Base-by-base conservation (phyloP, 225 moss, liverwort and hornwort genomes). In the Neckera pumila region DNA sequence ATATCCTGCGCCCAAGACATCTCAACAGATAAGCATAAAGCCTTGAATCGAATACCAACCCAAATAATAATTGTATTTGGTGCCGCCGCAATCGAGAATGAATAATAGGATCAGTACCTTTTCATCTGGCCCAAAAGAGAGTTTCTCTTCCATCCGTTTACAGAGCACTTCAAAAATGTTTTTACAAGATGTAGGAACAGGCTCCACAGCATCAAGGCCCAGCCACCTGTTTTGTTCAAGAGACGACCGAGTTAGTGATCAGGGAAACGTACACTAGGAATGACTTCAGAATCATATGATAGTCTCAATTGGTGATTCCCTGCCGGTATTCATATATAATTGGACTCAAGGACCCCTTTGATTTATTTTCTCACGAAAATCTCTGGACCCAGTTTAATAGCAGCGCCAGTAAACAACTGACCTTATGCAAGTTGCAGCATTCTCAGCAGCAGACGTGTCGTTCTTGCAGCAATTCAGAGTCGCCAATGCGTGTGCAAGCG, bases 71-170 rank as follows among this genome's bases (percentile, higher is more conserved):
- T 38, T 34, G 61, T 7, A 76, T 17, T 77, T 63, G 30, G 53
- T 72, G 40, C 40, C 20, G 45, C 42, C 17, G 47, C 69, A 69
- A 82, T 59, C 49, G 21, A 61, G 83, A 84, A 75, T 63, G 23
- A 78, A 59, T 14, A 53, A 31, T 11, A 56, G 58, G 63, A 72
- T 53, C 67, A 40, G 79, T 86, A 98, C 98, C 97, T 95, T 97
- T 78, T 98, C 96, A 70, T 97, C 93, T 36, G 93, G 95, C 40
- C 91, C 91, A 40, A 92, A 98, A 47, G 93, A 93, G 86, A 98
- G 96, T 82, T 89, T 95, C 86, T 95, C 91, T 83, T 97, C 98
- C 98, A 98, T 95, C n/a, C 96, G 91, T 53, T 90, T 85, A 88
- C 96, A 95, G 57, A 98, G 92, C 49, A 95, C 93, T 87, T 97